Conservation (phyloP, 495 filamentous ascomycete species). For the Hapsidospora chrysogenum region DNA sequence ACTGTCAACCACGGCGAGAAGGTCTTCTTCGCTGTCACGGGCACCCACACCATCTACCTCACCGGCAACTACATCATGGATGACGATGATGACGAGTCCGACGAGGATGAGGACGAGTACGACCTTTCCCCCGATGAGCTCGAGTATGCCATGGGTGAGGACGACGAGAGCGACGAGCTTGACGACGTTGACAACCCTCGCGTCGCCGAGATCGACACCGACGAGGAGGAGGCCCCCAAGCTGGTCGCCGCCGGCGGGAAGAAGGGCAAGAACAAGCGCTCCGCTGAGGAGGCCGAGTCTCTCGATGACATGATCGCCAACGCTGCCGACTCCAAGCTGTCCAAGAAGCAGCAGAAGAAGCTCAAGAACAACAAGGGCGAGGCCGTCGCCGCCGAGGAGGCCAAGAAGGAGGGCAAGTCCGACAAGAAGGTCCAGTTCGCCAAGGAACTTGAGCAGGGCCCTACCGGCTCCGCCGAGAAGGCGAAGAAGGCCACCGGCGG, state of each 20-base stretch:
- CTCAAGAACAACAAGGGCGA: slow-evolving; percentile 95
- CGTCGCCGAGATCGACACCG: slow-evolving; percentile 69
- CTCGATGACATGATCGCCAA: slow-evolving; percentile 54
- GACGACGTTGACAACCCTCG: slow-evolving; percentile 62
- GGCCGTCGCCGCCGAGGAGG: slow-evolving; percentile 45
- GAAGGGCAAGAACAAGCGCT: slow-evolving; percentile 79
- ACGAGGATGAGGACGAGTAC: slow-evolving; percentile 58
- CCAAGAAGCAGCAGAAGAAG: slow-evolving; percentile 98
- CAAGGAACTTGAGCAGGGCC: slow-evolving; percentile 94
- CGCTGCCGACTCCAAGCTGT: slow-evolving; percentile 42
- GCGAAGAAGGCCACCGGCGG: slow-evolving; percentile 35
- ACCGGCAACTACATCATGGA: slow-evolving; percentile 83
- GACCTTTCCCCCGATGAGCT: slow-evolving; percentile 61
- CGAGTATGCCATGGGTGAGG: slow-evolving; percentile 10
- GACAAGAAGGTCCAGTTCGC: slow-evolving; percentile 99
- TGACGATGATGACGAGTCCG: slow-evolving; percentile 44
- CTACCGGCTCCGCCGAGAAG: slow-evolving; percentile 46
- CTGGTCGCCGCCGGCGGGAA: slow-evolving; percentile 41
- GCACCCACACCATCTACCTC: slow-evolving; percentile 77
- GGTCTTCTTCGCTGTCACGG: slow-evolving; percentile 80
- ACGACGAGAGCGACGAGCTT: slow-evolving; percentile 55
- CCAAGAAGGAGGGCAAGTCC: slow-evolving; percentile 36
- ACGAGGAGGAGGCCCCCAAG: slow-evolving; percentile 64
- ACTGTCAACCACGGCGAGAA: slow-evolving; percentile 70
- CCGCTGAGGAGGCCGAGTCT: slow-evolving; percentile 49